Base-by-base conservation (phyloP, 768 basidiomycete species). In the Suillus placidus region DNA sequence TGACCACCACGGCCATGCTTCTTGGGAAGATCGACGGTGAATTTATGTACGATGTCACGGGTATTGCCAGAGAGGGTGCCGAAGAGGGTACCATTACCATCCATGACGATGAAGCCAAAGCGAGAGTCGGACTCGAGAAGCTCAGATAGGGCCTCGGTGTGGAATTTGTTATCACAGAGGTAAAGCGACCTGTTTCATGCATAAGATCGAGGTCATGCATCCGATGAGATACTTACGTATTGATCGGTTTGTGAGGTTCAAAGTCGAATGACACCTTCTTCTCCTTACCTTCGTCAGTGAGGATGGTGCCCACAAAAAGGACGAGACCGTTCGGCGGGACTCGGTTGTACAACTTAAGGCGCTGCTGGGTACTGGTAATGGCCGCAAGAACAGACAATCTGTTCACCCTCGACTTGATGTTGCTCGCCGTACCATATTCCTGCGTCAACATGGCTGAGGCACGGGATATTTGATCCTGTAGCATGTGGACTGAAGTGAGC, bases 1-100 rank as follows among this genome's bases (percentile, higher is more conserved):
- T 99, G 97, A 79, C 97, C 97, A 88, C 97, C 97, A 84, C 97
- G 95, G 68, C 97, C 97, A 78, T 99, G 97, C 84, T 99, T 99
- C 84, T 99, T 99, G 51, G 97, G 97, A 12, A 99, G 86, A 79
- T 99, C 97, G 76, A 99, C 97, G 23, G 94, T 94, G 82, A 99
- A 98, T 80, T 99, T 99, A 83, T 99, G 97, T 64, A 97, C 84
- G 61, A 99, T 88, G 70, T 98, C 96, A 69, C 97, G 94, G 23
- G 97, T 97, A 80, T 99, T 99, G 57, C 97, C 97, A 0, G 97
- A 88, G 64, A 99, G 87, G 5, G 92, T 93, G 65, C 97, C 97
- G 72, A 98, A 99, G 42, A 99, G 89, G 6, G 95, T 93, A 43
- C 97, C 97, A 78, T 97, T 98, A 82, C 95, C 94, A 73, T 97